These are phyloP conservation scores for Phaeodactylum tricornutum DNA, from an alignment of 108 stramenopile genomes.

Conservation along the genomic window DNA sequence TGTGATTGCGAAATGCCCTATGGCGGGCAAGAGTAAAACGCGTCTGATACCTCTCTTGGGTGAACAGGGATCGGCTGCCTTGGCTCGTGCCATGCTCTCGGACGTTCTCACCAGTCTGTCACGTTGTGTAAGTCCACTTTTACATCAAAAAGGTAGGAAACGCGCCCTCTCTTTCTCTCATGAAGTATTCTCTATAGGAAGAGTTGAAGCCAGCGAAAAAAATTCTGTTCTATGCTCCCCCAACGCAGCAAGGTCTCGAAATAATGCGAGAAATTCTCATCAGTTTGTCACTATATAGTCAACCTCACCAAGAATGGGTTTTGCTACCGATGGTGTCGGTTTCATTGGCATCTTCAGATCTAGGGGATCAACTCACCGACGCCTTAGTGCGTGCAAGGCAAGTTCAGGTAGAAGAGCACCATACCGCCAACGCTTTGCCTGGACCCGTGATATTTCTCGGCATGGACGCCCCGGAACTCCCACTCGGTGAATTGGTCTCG, in stretches of 20 bases:
- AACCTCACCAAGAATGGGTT: conserved; percentile 21
- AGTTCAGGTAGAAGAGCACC: neutral
- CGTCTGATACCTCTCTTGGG: conserved; percentile 50
- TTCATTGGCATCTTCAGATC: conserved; percentile 42
- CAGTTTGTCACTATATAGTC: too few relatives aligned
- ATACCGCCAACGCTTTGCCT: conserved; percentile 5
- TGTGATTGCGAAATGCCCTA: conserved; percentile 77
- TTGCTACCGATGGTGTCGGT: conserved; percentile 34
- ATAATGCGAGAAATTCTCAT: too few relatives aligned
- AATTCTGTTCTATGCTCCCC: conserved; percentile 64
- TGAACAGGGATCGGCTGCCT: conserved; percentile 45
- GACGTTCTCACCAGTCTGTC: conserved; percentile 51
- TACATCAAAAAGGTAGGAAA: too few relatives aligned
- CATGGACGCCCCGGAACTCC: conserved; percentile 78
- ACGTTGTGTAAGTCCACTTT: neutral
- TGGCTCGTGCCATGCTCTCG: conserved; percentile 74
- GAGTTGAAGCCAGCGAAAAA: conserved; percentile 23
- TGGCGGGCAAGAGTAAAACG: conserved; percentile 64
- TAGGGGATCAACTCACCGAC: conserved; percentile 55
- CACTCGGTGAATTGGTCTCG: conserved; percentile 51
- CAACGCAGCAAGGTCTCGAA: neutral
- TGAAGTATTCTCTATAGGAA: conserved; percentile 9
- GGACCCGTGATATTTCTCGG: conserved; percentile 66
- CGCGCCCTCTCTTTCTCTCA: too few relatives aligned
- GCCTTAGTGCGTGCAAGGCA: conserved; percentile 37